Conservation (phyloP, 768 basidiomycete species). For the Hericium coralloides region DNA sequence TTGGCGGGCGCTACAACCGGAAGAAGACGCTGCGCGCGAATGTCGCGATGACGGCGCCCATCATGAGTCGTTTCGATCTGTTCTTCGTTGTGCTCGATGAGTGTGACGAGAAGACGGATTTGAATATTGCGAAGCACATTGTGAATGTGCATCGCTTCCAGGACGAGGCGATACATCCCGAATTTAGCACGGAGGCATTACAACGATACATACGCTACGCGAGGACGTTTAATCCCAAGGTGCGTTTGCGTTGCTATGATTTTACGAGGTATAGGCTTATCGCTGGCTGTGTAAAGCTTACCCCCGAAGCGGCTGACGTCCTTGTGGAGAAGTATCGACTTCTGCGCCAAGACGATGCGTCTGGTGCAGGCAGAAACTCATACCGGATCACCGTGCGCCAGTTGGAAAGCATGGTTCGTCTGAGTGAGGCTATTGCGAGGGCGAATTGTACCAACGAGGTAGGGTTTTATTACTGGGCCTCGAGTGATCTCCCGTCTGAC, state of each 20-base stretch:
- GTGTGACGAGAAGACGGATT: constrained; percentile 85
- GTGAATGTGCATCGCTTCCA: constrained; percentile 96
- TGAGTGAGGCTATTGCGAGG: constrained; percentile 94
- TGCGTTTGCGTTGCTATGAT: constrained; percentile 22
- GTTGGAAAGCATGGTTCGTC: constrained; percentile 95
- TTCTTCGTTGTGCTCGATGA: constrained; percentile 99
- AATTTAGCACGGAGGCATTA: constrained; percentile 94
- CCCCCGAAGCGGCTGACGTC: constrained; percentile 84
- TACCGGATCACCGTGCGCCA: constrained; percentile 98
- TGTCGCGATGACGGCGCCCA: constrained; percentile 95
- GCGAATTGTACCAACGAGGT: constrained; percentile 95
- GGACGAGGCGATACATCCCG: constrained; percentile 90
- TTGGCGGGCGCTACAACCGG: constrained; percentile 94
- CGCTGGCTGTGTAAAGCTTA: constrained; percentile 47
- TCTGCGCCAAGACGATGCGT: constrained; percentile 86
- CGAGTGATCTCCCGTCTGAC: neutral
- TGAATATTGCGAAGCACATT: constrained; percentile 93
- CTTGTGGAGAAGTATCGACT: constrained; percentile 93
- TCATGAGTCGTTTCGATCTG: constrained; percentile 97
- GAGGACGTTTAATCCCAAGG: constrained; percentile 96
- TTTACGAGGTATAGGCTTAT: neutral
- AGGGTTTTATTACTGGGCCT: constrained; percentile 9
- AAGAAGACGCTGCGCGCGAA: constrained; percentile 89
- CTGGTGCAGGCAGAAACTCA: constrained; percentile 81
- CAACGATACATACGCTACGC: constrained; percentile 97